Evolutionary conservation across 2,329 filamentous ascomycete species (phyloP).

Genomic region (Xenoacremonium recifei): DNA sequence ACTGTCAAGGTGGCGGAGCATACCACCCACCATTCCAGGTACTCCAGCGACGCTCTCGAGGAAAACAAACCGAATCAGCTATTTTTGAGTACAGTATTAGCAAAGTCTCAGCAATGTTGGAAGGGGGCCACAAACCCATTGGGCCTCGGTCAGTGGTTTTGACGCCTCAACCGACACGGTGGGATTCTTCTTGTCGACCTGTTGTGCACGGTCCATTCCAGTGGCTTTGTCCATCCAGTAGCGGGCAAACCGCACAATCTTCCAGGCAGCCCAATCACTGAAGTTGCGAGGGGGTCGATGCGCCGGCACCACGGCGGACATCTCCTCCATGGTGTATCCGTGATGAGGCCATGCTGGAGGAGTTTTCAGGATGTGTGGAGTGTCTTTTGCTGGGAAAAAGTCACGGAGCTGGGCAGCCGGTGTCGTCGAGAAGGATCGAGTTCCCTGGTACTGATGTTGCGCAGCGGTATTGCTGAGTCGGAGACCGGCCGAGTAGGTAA

Average conservation of each 20-base stretch:
- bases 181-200: conserved; percentile 57
- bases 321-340: conserved; percentile 75
- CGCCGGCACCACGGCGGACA: conserved; percentile 69
- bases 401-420: conserved; percentile 46
- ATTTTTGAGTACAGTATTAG: conserved; percentile 24
- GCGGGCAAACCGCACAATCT: conserved; percentile 71
- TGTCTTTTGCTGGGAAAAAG: conserved; percentile 63
- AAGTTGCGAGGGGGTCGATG: conserved; percentile 72
- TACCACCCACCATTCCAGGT: conserved; percentile 94
- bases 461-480: conserved; percentile 14
- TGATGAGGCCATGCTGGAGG: conserved; percentile 69
- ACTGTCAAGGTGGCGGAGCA: conserved; percentile 84
- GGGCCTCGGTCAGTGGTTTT: conserved; percentile 72
- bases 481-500: conserved; percentile 9
- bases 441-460: conserved; percentile 16
- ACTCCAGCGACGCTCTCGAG: conserved; percentile 93
- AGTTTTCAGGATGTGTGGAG: conserved; percentile 60
- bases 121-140: conserved; percentile 59
- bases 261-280: conserved; percentile 78
- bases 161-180: conserved; percentile 53
- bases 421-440: conserved; percentile 50
- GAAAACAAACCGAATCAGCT: conserved; percentile 85
- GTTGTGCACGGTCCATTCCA: conserved; percentile 69
- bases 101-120: background rate
- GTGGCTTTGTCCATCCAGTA: conserved; percentile 81